phyloP scores from a whole-genome alignment of 139 green algal genomes.

The Astrephomene gubernaculifera region DNA sequence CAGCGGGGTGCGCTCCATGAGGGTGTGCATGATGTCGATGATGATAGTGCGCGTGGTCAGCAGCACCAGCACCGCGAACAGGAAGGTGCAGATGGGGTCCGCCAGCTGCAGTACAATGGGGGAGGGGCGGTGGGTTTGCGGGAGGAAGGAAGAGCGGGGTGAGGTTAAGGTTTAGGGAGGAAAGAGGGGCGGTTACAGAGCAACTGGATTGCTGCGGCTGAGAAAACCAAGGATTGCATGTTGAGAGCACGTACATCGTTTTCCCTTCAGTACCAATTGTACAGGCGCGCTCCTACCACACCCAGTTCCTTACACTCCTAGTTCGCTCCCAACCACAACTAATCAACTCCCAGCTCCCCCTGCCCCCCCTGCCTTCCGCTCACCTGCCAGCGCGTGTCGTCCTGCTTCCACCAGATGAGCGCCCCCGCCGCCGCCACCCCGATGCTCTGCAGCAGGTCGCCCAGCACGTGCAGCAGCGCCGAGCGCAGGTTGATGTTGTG shows the following conservation, averaged over 20 bases:
- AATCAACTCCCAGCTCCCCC: not conserved
- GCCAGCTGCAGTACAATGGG: conserved; percentile 64
- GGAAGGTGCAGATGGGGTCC: conserved; percentile 94
- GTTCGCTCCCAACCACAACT: too few relatives aligned
- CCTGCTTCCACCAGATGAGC: conserved; percentile 92
- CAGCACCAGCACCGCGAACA: conserved; percentile 93
- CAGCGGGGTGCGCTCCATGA: conserved; percentile 92
- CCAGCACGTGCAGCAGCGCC: conserved; percentile 89
- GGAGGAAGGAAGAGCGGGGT: too few relatives aligned
- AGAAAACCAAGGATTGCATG: too few relatives aligned
- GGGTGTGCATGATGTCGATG: conserved; percentile 87
- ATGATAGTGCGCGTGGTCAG: conserved; percentile 86
- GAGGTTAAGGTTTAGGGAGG: too few relatives aligned
- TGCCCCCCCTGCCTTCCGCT: conserved; percentile 7
- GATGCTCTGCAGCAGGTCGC: conserved; percentile 93
- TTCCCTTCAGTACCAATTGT: too few relatives aligned
- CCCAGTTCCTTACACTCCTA: too few relatives aligned
- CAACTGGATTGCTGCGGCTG: too few relatives aligned
- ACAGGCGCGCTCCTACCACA: too few relatives aligned
- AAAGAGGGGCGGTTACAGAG: too few relatives aligned
- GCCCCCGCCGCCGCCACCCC: conserved; percentile 87
- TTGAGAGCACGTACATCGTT: too few relatives aligned
- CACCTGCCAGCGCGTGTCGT: conserved; percentile 69
- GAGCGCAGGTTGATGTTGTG: conserved; percentile 56
- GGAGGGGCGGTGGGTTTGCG: too few relatives aligned